Evolutionary conservation across 352 stramenopile species (phyloP).

Genomic region (Phytophthora pisi): DNA sequence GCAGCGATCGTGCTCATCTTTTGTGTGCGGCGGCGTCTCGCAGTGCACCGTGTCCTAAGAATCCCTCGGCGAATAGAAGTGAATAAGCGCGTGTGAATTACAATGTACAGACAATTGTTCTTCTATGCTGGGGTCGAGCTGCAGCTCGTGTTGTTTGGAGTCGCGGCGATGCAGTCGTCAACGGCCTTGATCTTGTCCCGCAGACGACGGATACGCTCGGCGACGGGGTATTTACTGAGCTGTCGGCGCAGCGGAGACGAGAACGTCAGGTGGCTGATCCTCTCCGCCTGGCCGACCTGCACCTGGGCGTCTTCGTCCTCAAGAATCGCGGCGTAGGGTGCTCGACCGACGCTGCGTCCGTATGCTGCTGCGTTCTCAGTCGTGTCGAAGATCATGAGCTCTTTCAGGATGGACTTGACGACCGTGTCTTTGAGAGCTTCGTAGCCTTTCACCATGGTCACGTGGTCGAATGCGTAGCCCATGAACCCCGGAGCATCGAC

Average conservation of each 20-base stretch:
- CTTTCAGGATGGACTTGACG: conserved; percentile 74
- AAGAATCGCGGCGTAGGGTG: conserved; percentile 53
- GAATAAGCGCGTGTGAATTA: background rate
- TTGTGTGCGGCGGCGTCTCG: conserved; percentile 36
- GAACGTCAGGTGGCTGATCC: conserved; percentile 52
- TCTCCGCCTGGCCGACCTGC: conserved; percentile 16
- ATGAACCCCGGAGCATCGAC: conserved; percentile 57
- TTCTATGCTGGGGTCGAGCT: background rate
- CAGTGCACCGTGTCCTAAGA: conserved; percentile 43
- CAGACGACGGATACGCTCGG: conserved; percentile 45
- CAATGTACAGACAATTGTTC: conserved; percentile 7
- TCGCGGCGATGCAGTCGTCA: conserved; percentile 43
- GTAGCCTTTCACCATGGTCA: conserved; percentile 60
- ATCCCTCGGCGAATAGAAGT: conserved; percentile 20
- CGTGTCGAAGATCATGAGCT: conserved; percentile 80
- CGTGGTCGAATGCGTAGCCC: conserved; percentile 78
- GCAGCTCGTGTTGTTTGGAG: conserved; percentile 1
- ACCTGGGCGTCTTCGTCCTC: conserved; percentile 31
- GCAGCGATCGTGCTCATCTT: conserved; percentile 39
- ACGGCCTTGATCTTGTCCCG: conserved; percentile 46
- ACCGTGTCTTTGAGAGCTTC: conserved; percentile 67
- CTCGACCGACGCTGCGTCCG: conserved; percentile 36
- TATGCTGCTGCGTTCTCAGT: conserved; percentile 53
- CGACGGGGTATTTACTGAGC: conserved; percentile 50
- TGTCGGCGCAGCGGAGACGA: conserved; percentile 57